These are phyloP conservation scores for Conringia planisiliqua DNA, from an alignment of 345 rosid species.

Conservation along the genomic window DNA sequence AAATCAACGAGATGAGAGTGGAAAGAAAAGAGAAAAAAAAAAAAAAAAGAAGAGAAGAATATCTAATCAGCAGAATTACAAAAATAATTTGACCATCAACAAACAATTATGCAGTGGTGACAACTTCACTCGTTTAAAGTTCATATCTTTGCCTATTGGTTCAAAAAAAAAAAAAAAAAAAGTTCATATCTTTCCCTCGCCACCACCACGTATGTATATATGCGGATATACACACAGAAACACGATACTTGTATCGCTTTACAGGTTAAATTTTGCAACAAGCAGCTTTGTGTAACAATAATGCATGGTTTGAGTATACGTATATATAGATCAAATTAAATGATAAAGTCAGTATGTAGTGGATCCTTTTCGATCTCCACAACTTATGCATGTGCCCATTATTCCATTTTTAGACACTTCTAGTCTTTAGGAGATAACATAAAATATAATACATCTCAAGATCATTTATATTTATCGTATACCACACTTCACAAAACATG, in stretches of 20 bases:
- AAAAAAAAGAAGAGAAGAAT: slow-evolving; percentile 16
- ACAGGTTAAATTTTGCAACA: slow-evolving; percentile 13
- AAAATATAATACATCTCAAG: slow-evolving; percentile 31
- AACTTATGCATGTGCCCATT: slow-evolving; percentile 38
- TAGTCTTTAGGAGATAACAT: slow-evolving; percentile 37
- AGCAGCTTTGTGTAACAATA: slow-evolving; percentile 25
- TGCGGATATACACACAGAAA: background rate
- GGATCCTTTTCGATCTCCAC: slow-evolving; percentile 37
- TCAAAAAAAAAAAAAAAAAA: too few relatives aligned
- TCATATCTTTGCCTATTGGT: background rate
- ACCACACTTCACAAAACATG: slow-evolving; percentile 24
- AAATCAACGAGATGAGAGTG: background rate
- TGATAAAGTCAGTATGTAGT: slow-evolving; percentile 33
- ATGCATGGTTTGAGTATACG: slow-evolving; percentile 6
- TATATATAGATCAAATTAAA: slow-evolving; percentile 21
- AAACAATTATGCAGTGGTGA: slow-evolving; percentile 16
- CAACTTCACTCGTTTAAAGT: slow-evolving; percentile 1
- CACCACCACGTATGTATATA: slow-evolving; percentile 3
- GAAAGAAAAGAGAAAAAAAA: background rate
- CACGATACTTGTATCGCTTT: slow-evolving; percentile 16
- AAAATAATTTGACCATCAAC: slow-evolving; percentile 17
- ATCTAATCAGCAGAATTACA: slow-evolving; percentile 19
- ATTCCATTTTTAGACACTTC: slow-evolving; percentile 34
- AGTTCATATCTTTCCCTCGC: background rate
- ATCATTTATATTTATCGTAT: slow-evolving; percentile 16